phyloP scores from a whole-genome alignment of 805 yeast genomes.

The Candida ipomoeae region DNA sequence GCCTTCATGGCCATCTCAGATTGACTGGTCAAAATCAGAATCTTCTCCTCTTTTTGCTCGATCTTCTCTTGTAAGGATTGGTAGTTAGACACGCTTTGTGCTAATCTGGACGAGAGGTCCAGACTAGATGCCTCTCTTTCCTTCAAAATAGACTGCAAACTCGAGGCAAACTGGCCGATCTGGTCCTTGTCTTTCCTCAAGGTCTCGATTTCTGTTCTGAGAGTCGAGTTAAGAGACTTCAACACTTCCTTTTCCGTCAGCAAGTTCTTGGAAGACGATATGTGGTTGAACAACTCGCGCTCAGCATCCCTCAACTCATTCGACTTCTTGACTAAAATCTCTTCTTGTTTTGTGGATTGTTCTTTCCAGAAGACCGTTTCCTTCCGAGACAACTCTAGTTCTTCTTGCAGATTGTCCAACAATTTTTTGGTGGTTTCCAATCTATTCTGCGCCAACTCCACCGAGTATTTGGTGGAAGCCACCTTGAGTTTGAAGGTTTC shows the following conservation, averaged over 20 bases:
- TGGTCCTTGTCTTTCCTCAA: slow-evolving; percentile 56
- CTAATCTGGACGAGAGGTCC: slow-evolving; percentile 48
- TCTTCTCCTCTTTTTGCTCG: slow-evolving; percentile 50
- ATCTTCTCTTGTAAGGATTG: slow-evolving; percentile 43
- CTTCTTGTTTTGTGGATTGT: slow-evolving; percentile 40
- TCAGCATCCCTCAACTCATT: slow-evolving; percentile 56
- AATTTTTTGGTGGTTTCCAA: slow-evolving; percentile 35
- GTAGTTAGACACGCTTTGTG: slow-evolving; percentile 46
- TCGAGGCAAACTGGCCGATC: slow-evolving; percentile 53
- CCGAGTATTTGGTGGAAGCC: slow-evolving; percentile 53
- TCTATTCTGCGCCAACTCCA: slow-evolving; percentile 53
- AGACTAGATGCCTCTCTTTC: slow-evolving; percentile 55
- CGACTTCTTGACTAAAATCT: slow-evolving; percentile 24
- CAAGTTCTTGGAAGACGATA: slow-evolving; percentile 45
- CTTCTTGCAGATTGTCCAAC: slow-evolving; percentile 26
- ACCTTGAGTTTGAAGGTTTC: slow-evolving; percentile 46
- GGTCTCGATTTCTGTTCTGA: slow-evolving; percentile 49
- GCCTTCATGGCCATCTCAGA: slow-evolving; percentile 51
- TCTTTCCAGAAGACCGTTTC: slow-evolving; percentile 38
- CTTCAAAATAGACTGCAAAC: slow-evolving; percentile 55
- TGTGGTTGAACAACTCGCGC: slow-evolving; percentile 39
- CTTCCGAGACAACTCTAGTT: slow-evolving; percentile 24
- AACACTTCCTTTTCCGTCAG: slow-evolving; percentile 53
- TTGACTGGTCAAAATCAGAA: slow-evolving; percentile 51
- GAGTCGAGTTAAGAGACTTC: slow-evolving; percentile 44